A percentile compares a stretch with the other conserved stretches of the same genome.
Evolutionary conservation across 495 filamentous ascomycete genomes (phyloP).

Genomic region (Achaetomiella virescens): DNA sequence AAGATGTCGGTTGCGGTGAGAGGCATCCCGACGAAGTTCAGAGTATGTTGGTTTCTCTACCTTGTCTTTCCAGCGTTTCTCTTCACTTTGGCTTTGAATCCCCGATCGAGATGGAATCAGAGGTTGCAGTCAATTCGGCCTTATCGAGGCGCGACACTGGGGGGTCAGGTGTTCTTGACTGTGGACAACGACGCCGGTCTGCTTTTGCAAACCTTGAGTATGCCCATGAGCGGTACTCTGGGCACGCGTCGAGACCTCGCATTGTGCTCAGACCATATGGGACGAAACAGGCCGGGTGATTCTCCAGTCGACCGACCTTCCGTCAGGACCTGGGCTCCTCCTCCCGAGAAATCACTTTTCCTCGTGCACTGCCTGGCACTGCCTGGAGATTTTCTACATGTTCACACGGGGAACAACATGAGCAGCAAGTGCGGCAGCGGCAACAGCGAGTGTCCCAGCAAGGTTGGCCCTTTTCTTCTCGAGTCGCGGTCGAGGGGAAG

Average conservation of each 20-base stretch:
- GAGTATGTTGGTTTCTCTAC: background rate
- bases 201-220: background rate
- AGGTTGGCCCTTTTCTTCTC: constrained; percentile 8
- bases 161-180: background rate
- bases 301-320: background rate
- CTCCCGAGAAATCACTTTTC: background rate
- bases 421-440: background rate
- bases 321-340: background rate
- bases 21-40: background rate
- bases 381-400: background rate
- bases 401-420: background rate
- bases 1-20: background rate
- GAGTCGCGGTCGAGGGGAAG: background rate
- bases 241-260: background rate
- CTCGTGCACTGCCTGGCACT: background rate
- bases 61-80: background rate
- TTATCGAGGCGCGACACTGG: background rate
- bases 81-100: too few species aligned
- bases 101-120: background rate
- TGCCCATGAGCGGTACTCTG: background rate
- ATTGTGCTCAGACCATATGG: background rate
- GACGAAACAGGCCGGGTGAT: background rate
- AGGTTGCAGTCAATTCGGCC: background rate
- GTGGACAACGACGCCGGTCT: background rate
- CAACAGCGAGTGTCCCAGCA: background rate